Base-by-base conservation (phyloP, 2,329 filamentous ascomycete genomes). In the Fusarium sp. region DNA sequence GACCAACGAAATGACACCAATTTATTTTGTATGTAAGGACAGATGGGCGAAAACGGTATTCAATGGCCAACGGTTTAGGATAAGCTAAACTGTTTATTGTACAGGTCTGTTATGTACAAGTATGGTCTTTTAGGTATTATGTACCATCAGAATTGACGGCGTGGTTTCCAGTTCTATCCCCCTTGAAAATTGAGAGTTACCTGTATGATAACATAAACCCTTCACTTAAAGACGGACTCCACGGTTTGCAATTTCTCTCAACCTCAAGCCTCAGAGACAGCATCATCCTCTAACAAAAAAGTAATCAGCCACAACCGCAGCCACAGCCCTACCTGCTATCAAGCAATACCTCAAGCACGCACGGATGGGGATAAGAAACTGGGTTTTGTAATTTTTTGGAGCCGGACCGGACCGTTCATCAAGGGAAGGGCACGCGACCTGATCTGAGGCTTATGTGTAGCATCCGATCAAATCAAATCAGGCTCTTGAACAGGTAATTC, bases 371-470 rank as follows among this genome's bases (percentile, higher is more conserved):
- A 63, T 33, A 55, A 39, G 41, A 57, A 47, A 47, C 31, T 49
- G 55, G 55, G 20, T 49, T n/a, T 33, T 60, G 24, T 12, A 8
- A 20, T 42, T 66, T 31, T 28, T 68, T 67, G 35, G 63, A 61
- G 54, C 65, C 70, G 70, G 70, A 66, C 49, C 70, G 70, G 57
- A 52, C 70, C 71, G 70, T 68, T 68, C 60, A 54, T 51, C 48
- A 48, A 54, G 35, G 28, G 18, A 54, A 70, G 36, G 61, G 61
- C 60, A 73, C 70, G 70, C 70, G 70, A 73, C 70, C 56, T 52
- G 52, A 47, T 24, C 33, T 41, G 44, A 66, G 66, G 60, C 26
- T 70, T 58, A 47, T 55, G 52, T 22, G 39, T 64, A 49, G 51
- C 28, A 69, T 61, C 18, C 18, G 33, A 57, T 31, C 69, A 72